These are phyloP conservation scores for Claviceps sp. DNA, from an alignment of 2,329 filamentous ascomycete genomes.

Conservation along the genomic window DNA sequence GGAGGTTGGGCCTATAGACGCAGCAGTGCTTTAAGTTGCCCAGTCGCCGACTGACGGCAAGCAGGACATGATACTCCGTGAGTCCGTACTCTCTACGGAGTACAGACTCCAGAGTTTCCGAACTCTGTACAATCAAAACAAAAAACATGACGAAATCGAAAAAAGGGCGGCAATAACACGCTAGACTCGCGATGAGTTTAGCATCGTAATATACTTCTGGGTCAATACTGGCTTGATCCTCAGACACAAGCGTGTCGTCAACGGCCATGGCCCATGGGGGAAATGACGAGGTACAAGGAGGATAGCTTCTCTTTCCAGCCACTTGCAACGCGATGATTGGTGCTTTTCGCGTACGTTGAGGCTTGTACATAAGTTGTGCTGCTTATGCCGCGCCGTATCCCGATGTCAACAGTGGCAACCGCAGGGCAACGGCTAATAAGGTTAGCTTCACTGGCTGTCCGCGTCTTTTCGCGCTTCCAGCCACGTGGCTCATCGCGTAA, in stretches of 20 bases:
- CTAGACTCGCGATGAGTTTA: not conserved
- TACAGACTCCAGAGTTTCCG: too few species aligned
- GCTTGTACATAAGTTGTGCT: not conserved
- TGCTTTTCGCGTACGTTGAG: slow-evolving; percentile 8
- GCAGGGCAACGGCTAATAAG: slow-evolving; percentile 34
- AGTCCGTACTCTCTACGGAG: too few species aligned
- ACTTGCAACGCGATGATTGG: slow-evolving; percentile 12
- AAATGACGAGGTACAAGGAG: not conserved
- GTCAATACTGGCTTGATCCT: not conserved
- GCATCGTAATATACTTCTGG: not conserved
- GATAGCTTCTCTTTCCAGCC: slow-evolving; percentile 4
- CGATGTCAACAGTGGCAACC: slow-evolving; percentile 40
- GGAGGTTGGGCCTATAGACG: too few species aligned
- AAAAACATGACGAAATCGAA: too few species aligned
- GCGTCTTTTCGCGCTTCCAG: slow-evolving; percentile 7
- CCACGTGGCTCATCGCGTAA: slow-evolving; percentile 17
- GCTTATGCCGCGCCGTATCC: slow-evolving; percentile 4
- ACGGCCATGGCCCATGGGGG: slow-evolving; percentile 1
- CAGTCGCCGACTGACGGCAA: too few species aligned
- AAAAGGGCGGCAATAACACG: too few species aligned
- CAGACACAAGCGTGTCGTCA: slow-evolving; percentile 1
- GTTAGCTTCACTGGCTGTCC: slow-evolving; percentile 25
- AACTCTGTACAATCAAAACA: too few species aligned
- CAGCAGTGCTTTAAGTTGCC: too few species aligned
- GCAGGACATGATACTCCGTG: too few species aligned